Conservation (phyloP, 495 filamentous ascomycete genomes). For the Letharia columbiana region DNA sequence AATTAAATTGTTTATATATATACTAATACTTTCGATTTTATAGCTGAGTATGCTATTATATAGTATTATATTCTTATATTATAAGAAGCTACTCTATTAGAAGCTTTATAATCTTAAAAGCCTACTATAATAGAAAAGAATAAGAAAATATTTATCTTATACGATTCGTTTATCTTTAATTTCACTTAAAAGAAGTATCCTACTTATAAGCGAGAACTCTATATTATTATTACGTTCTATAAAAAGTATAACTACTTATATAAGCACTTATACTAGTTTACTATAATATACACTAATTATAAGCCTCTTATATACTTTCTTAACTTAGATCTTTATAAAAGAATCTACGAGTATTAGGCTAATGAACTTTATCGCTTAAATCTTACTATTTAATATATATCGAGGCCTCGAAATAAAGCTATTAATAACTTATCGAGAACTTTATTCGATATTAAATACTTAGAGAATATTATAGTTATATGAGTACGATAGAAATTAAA, state of each 20-base stretch:
- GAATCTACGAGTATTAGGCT: too few relatives aligned
- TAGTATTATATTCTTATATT: neutral
- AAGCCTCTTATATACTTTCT: conserved; percentile 8
- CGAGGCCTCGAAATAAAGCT: neutral
- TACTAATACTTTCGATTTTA: conserved; percentile 12
- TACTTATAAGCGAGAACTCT: conserved; percentile 12
- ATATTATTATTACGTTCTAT: conserved; percentile 7
- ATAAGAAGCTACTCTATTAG: too few relatives aligned
- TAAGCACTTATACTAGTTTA: neutral
- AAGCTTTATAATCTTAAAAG: too few relatives aligned
- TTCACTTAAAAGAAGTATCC: neutral
- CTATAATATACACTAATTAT: conserved; percentile 13
- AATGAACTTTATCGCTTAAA: too few relatives aligned
- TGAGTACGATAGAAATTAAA: too few relatives aligned
- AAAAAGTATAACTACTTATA: conserved; percentile 16
- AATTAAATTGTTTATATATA: neutral
- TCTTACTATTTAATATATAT: neutral
- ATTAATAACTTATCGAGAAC: neutral
- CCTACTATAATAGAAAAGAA: too few relatives aligned
- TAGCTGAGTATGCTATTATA: neutral
- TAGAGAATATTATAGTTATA: too few relatives aligned
- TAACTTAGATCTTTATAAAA: neutral
- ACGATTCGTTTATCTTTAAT: conserved; percentile 10
- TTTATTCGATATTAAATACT: neutral
- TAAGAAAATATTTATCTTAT: conserved; percentile 1